Percentiles rank a stretch among this genome's conserved stretches.
Evolutionary conservation across 768 basidiomycete genomes (phyloP).

Genomic region (Tephrocybe sp.): DNA sequence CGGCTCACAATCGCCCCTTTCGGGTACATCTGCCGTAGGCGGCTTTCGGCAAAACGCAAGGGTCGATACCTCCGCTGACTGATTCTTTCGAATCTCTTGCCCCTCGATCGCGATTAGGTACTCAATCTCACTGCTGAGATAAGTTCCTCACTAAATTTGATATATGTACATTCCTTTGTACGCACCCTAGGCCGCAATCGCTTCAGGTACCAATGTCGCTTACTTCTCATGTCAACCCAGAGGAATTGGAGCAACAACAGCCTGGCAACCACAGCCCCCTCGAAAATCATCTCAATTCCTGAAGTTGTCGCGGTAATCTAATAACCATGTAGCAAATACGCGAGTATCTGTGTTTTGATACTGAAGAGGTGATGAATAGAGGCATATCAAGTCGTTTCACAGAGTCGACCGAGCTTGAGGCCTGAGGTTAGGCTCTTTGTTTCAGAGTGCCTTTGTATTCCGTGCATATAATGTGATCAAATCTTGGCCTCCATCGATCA

Average conservation of each 20-base stretch:
- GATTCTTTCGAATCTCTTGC: slow-evolving; percentile 26
- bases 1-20: slow-evolving; percentile 20
- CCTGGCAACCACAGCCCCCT: slow-evolving; percentile 5
- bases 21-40: slow-evolving; percentile 22
- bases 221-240: slow-evolving; percentile 7
- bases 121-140: slow-evolving; percentile 14
- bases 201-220: slow-evolving; percentile 4
- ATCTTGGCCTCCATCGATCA: slow-evolving; percentile 3
- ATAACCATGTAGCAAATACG: too few species aligned
- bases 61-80: slow-evolving; percentile 30
- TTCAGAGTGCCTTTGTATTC: slow-evolving; percentile 9
- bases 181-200: not conserved
- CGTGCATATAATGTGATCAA: not conserved
- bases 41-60: slow-evolving; percentile 16
- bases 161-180: slow-evolving; percentile 1
- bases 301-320: too few species aligned
- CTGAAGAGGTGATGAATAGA: not conserved
- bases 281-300: slow-evolving; percentile 8
- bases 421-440: not conserved
- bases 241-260: slow-evolving; percentile 8
- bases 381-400: not conserved
- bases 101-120: slow-evolving; percentile 21
- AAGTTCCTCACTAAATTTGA: slow-evolving; percentile 17
- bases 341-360: slow-evolving; percentile 4
- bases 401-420: not conserved